These are phyloP conservation scores for Amylostereum areolatum DNA, from an alignment of 1,284 basidiomycete genomes.

Conservation along the genomic window DNA sequence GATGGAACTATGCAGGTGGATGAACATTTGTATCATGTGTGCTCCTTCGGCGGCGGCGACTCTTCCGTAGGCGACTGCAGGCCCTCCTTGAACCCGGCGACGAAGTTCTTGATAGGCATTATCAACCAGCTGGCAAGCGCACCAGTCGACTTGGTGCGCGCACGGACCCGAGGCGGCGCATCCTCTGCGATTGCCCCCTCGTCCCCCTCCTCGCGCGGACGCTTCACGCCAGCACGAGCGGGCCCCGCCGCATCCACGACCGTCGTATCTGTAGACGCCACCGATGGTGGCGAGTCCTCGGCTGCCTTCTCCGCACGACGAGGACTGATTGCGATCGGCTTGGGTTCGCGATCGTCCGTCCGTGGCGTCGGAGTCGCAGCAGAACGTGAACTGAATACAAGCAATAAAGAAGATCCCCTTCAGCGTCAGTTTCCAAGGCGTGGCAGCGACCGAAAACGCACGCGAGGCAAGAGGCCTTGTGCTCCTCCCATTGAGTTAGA, in stretches of 20 bases:
- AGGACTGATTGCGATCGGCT: no score
- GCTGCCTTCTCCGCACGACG: constrained; percentile 12
- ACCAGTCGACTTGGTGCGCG: constrained; percentile 33
- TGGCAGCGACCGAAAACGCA: constrained; percentile 20
- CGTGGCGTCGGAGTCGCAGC: no score
- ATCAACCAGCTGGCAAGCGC: constrained; percentile 40
- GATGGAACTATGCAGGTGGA: not conserved
- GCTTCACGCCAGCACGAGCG: constrained; percentile 33
- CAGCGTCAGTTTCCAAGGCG: not conserved
- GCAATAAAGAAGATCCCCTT: no score
- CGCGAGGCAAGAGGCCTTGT: constrained; percentile 47
- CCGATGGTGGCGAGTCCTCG: constrained; percentile 27
- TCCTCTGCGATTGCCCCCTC: constrained; percentile 24
- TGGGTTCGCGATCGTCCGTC: no score
- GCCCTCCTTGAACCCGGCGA: constrained; percentile 60
- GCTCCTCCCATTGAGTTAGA: constrained; percentile 50
- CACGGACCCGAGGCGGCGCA: constrained; percentile 34
- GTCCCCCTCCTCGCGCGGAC: constrained; percentile 31
- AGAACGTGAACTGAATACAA: no score
- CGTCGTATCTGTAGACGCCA: constrained; percentile 36
- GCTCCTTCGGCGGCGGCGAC: not conserved
- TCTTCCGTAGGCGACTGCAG: constrained; percentile 20
- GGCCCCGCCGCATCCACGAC: constrained; percentile 22
- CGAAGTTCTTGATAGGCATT: constrained; percentile 55
- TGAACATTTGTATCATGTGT: constrained; percentile 5